Percentiles rank a stretch among this genome's conserved stretches.
Conservation (phyloP, 495 filamentous ascomycete genomes). For the Daldinia vernicosa region DNA sequence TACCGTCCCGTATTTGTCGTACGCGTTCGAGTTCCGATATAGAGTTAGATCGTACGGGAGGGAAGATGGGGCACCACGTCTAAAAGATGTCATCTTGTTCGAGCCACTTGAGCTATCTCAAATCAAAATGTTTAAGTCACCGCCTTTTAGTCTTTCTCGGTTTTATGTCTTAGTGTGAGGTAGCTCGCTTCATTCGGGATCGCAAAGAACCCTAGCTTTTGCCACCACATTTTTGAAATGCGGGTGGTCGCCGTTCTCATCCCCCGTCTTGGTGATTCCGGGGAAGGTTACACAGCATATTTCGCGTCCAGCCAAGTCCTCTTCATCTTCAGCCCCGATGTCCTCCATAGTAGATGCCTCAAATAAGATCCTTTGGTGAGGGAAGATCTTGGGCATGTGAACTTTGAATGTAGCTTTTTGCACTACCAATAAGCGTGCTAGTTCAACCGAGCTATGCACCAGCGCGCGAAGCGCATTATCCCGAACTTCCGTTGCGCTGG, state of each 20-base stretch:
- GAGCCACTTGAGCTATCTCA: constrained; percentile 16
- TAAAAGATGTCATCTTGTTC: constrained; percentile 14
- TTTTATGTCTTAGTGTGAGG: constrained; percentile 6
- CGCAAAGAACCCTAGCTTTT: constrained; percentile 64
- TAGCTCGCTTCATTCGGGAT: constrained; percentile 51
- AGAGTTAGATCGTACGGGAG: constrained; percentile 24
- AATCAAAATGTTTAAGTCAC: constrained; percentile 38
- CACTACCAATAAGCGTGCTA: constrained; percentile 59
- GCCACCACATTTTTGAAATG: constrained; percentile 64
- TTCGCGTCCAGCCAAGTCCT: constrained; percentile 53
- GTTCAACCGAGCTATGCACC: constrained; percentile 57
- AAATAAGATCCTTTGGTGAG: constrained; percentile 59
- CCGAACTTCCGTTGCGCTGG: constrained; percentile 51
- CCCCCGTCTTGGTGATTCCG: constrained; percentile 62
- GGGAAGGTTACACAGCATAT: constrained; percentile 62
- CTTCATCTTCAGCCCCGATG: constrained; percentile 65
- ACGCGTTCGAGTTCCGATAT: constrained; percentile 29
- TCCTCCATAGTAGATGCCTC: constrained; percentile 64
- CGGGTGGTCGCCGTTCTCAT: constrained; percentile 62
- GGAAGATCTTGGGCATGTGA: constrained; percentile 59
- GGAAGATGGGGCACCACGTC: constrained; percentile 31
- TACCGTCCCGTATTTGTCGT: constrained; percentile 19
- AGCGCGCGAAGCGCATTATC: constrained; percentile 58
- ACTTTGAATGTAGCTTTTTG: constrained; percentile 64
- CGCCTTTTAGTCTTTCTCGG: constrained; percentile 20